Base-by-base conservation (phyloP, 805 yeast species). In the Suhomyces tanzawaensis region DNA sequence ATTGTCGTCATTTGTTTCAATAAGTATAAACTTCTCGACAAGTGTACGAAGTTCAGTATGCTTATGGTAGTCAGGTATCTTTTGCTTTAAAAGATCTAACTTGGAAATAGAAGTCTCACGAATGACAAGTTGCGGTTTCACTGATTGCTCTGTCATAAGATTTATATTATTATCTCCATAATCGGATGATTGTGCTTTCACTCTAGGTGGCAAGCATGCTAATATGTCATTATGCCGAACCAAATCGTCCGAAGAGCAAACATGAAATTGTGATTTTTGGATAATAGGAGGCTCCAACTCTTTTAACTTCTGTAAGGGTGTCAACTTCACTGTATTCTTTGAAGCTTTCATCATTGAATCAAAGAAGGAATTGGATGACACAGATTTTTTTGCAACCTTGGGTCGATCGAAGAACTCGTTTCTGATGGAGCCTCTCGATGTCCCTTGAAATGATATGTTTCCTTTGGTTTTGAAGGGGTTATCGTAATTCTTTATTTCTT, bases 311-410 rank as follows among this genome's bases (percentile, higher is more conserved):
- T 58, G 64, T 3, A 61, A 44, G 2, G 62, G 57, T 2, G 65
- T 58, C 19, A 58, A 40, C 36, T 62, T 60, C 6, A 40, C 45
- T 4, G 57, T 40, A 11, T 47, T 41, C 29, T 47, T 52, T 9
- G 63, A 49, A 2, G 65, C 56, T 3, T 61, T 55, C 60, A 71
- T 64, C 67, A 73, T 68, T 37, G 64, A 61, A 13, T 48, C 58
- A 40, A 72, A 69, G 4, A 65, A 61, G 6, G 61, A 47, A 1
- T 37, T 39, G 11, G 39, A 13, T 18, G 25, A n/a, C 8, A 45
- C 49, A 3, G 42, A 29, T 25, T 44, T 49, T 7, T 44, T 46
- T n/a, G 38, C 39, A 1, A 15, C 22, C 17, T 19, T 34, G 7
- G 40, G 27, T 32, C 37, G 24, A 12, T 21, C 22, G 26, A 37